These are phyloP conservation scores for Prunella vulgaris DNA, from an alignment of 257 asterid species.

Conservation along the genomic window DNA sequence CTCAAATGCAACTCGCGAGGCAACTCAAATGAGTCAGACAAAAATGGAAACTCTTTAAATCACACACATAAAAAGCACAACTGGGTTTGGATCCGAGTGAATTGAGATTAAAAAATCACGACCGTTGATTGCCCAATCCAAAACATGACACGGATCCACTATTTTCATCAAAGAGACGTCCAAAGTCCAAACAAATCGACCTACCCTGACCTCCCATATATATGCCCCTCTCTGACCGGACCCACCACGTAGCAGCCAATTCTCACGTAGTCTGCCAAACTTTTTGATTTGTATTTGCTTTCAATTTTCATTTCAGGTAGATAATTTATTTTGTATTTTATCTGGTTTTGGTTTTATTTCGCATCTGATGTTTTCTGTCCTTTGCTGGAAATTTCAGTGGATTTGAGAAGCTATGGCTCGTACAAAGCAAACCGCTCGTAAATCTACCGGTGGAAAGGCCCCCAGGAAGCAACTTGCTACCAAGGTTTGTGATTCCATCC, in stretches of 20 bases:
- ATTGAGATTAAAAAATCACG: conserved; percentile 3
- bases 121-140: not conserved
- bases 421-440: conserved; percentile 74
- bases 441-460: conserved; percentile 69
- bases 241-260: not conserved
- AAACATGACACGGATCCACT: conserved; percentile 29
- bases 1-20: conserved; percentile 2
- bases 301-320: not conserved
- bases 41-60: not conserved
- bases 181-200: conserved; percentile 5
- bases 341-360: not conserved
- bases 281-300: no score
- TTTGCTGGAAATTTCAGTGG: not conserved
- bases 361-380: not conserved
- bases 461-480: conserved; percentile 74
- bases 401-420: conserved; percentile 51
- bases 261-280: no score
- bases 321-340: not conserved
- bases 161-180: conserved; percentile 15
- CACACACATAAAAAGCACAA: conserved; percentile 48
- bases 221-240: not conserved
- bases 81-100: conserved; percentile 33
- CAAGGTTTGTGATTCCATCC: conserved; percentile 34
- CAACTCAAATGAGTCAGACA: conserved; percentile 26
- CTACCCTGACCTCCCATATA: conserved; percentile 7